Base-by-base conservation (phyloP, 345 rosid species). In the Eucalyptus coolabah region DNA sequence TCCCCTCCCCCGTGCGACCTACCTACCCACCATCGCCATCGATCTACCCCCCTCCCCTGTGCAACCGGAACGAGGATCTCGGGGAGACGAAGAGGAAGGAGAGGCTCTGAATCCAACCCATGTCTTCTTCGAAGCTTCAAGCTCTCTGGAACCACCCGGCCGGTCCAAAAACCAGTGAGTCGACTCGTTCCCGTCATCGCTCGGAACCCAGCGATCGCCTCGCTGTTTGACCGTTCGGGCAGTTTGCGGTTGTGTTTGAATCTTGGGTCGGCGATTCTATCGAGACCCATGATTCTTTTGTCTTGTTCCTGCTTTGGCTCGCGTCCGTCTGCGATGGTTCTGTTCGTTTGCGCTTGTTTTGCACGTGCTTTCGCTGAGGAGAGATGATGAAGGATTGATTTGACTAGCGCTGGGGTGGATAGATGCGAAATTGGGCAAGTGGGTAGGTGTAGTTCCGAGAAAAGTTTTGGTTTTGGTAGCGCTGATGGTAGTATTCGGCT, bases 71-170 rank as follows among this genome's bases (percentile, higher is more conserved):
- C 47, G 47, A 40, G 8, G 24, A 2, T 40, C 47, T 12, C 85
- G 24, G 83, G 9, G 59, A 86, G 34, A 86, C 16, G 15, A 5
- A 47, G 87, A 86, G 60, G 59, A 45, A 50, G 87, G n/a, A 49
- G 50, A 63, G 69, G 69, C 26, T 18, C 26, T 18, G 82, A 72
- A 72, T 85, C 63, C 63, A 10, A 53, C 59, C 88, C 88, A 98
- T 96, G 99, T 95, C 98, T 83, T 53, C 95, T 16, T 96, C 99
- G 40, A 96, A 95, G 96, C 95, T 97, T 42, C 95, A 96, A 91
- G 97, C 98, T 87, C 93, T 96, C 26, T 97, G 98, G 99, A 97
- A 95, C 92, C 98, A 96, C 90, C 99, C 97, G 1, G 99, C 99
- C 5, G 99, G 99, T 88, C 99, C 99, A 63, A 96, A 96, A 91